phyloP scores from a whole-genome alignment of 768 basidiomycete species.

The Tulasnella calospora region DNA sequence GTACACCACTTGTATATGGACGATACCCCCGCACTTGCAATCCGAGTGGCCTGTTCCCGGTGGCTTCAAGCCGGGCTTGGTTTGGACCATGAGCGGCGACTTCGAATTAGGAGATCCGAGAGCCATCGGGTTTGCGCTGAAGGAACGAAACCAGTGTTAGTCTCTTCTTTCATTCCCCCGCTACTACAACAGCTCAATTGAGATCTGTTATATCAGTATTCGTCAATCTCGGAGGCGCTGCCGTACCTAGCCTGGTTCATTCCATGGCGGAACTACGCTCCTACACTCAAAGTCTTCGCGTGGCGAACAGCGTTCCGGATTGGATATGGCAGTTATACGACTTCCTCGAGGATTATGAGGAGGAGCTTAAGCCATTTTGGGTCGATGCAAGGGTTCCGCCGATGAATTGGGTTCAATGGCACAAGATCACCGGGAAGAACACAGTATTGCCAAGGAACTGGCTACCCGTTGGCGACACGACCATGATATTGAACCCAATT shows the following conservation, averaged over 20 bases:
- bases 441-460: slow-evolving; percentile 15
- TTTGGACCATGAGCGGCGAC: background rate
- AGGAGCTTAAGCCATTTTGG: slow-evolving; percentile 12
- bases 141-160: background rate
- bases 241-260: background rate
- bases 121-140: background rate
- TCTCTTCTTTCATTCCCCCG: too few species aligned
- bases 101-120: background rate
- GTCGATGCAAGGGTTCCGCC: background rate
- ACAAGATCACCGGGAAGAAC: background rate
- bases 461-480: slow-evolving; percentile 9
- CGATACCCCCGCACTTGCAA: background rate
- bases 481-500: slow-evolving; percentile 7
- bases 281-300: background rate
- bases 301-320: background rate
- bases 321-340: slow-evolving; percentile 4
- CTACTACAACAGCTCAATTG: background rate
- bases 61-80: background rate
- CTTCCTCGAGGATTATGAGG: slow-evolving; percentile 16
- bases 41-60: background rate
- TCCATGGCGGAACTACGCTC: background rate
- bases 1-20: slow-evolving; percentile 6
- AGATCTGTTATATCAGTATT: background rate
- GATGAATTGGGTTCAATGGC: slow-evolving; percentile 8
- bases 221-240: background rate